Conservation (phyloP, 257 asterid species). For the Gentiana macrophylla region DNA sequence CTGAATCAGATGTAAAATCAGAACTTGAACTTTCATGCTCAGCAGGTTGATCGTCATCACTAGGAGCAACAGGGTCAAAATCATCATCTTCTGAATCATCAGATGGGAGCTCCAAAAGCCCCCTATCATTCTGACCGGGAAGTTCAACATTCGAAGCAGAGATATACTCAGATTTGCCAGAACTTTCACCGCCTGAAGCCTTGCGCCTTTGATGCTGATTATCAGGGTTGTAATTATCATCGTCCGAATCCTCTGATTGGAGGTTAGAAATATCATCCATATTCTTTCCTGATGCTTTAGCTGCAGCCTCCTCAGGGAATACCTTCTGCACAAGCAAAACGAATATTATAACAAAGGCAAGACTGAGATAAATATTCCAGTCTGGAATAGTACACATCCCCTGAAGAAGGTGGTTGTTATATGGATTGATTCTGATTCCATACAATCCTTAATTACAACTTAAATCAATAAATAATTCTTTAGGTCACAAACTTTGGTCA, state of each 20-base stretch:
- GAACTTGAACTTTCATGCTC: constrained; percentile 63
- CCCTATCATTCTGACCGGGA: constrained; percentile 28
- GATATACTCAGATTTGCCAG: constrained; percentile 47
- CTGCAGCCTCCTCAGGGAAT: constrained; percentile 89
- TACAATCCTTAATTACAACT: too few species aligned
- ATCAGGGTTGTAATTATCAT: constrained; percentile 87
- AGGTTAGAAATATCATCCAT: constrained; percentile 43
- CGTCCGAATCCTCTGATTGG: constrained; percentile 84
- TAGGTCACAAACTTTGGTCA: too few species aligned
- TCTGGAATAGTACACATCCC: too few species aligned
- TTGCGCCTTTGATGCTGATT: constrained; percentile 36
- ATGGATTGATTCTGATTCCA: too few species aligned
- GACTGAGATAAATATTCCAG: too few species aligned
- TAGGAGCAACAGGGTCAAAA: constrained; percentile 54
- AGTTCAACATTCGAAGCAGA: constrained; percentile 29
- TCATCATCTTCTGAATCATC: constrained; percentile 97
- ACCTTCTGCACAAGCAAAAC: constrained; percentile 53
- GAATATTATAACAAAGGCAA: constrained; percentile 24
- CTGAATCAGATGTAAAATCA: constrained; percentile 89
- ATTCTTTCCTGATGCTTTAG: constrained; percentile 64
- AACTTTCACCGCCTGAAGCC: constrained; percentile 40
- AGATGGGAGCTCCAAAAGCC: constrained; percentile 47
- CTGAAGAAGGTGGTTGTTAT: too few species aligned
- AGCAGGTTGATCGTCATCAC: constrained; percentile 25
- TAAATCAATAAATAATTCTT: too few species aligned